Conservation (phyloP, 805 yeast genomes). For the Saturnispora zaruensis region DNA sequence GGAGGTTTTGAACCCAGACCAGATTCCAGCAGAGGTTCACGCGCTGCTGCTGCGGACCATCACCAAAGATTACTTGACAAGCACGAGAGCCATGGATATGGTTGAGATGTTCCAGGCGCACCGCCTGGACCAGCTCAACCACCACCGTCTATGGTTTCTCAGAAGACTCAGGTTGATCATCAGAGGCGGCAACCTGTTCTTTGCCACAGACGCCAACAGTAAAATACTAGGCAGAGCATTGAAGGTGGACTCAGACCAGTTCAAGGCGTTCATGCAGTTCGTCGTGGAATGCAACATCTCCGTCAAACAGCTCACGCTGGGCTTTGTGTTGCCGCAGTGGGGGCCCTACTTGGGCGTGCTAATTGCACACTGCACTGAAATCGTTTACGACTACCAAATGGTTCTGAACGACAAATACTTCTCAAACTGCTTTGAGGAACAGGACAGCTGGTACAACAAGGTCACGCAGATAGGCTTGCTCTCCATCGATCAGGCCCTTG, state of each 20-base stretch:
- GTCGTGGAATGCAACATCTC: background rate
- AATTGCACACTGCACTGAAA: conserved; percentile 1
- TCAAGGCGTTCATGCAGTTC: background rate
- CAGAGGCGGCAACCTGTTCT: conserved; percentile 2
- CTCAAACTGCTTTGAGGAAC: conserved; percentile 1
- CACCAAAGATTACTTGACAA: background rate
- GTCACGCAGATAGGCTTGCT: background rate
- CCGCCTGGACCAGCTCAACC: background rate
- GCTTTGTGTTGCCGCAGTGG: conserved; percentile 5
- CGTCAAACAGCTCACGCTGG: background rate
- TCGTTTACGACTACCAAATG: conserved; percentile 5
- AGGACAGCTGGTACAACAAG: conserved; percentile 1
- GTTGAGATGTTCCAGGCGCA: background rate
- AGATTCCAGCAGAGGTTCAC: background rate
- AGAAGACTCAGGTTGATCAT: background rate
- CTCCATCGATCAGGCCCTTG: conserved; percentile 1
- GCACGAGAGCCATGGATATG: conserved; percentile 5
- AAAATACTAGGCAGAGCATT: conserved; percentile 4
- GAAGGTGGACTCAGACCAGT: background rate
- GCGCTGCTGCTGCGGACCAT: background rate
- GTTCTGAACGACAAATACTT: background rate
- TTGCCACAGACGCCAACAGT: background rate
- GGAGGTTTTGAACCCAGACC: background rate
- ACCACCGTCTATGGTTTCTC: conserved; percentile 3
- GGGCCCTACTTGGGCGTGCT: background rate